Evolutionary conservation across 1,284 basidiomycete genomes (phyloP).

Genomic region (Cryptococcus hybrid): DNA sequence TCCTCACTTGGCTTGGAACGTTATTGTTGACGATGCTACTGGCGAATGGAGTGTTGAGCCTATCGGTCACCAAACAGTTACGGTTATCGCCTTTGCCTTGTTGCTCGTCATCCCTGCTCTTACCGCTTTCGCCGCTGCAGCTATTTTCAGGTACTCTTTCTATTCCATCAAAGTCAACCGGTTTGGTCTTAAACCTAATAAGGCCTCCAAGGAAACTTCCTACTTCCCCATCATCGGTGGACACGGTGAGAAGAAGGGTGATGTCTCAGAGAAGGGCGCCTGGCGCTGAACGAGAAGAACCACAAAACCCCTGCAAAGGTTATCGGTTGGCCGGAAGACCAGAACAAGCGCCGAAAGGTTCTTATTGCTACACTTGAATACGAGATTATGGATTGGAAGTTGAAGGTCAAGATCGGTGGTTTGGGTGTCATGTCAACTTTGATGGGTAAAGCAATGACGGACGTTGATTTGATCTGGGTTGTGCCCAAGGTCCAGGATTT

Average conservation of each 20-base stretch:
- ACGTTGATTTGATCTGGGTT: slow-evolving; percentile 90
- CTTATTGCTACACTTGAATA: slow-evolving; percentile 90
- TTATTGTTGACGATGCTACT: slow-evolving; percentile 71
- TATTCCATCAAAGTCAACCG: slow-evolving; percentile 92
- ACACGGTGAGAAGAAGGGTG: slow-evolving; percentile 58
- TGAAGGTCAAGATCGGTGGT: slow-evolving; percentile 95
- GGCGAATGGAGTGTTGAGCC: slow-evolving; percentile 75
- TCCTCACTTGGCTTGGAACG: slow-evolving; percentile 75
- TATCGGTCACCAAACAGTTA: slow-evolving; percentile 73
- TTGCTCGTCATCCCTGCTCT: slow-evolving; percentile 76
- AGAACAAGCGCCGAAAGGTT: slow-evolving; percentile 80
- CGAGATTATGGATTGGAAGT: slow-evolving; percentile 92
- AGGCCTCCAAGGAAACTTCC: slow-evolving; percentile 49
- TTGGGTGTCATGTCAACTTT: slow-evolving; percentile 93
- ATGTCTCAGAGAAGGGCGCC: slow-evolving; percentile 43
- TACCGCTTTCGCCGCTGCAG: slow-evolving; percentile 74
- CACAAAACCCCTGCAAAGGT: slow-evolving; percentile 57
- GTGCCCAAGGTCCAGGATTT: slow-evolving; percentile 89
- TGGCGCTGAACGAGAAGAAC: slow-evolving; percentile 61
- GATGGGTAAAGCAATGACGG: slow-evolving; percentile 95
- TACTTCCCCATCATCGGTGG: slow-evolving; percentile 57
- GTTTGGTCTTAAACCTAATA: slow-evolving; percentile 70
- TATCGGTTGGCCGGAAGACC: slow-evolving; percentile 91
- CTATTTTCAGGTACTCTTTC: slow-evolving; percentile 90
- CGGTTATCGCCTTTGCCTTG: slow-evolving; percentile 78